Percentiles rank a stretch among this genome's conserved stretches.
Evolutionary conservation across 257 asterid genomes (phyloP).

Genomic region (Plantago major): DNA sequence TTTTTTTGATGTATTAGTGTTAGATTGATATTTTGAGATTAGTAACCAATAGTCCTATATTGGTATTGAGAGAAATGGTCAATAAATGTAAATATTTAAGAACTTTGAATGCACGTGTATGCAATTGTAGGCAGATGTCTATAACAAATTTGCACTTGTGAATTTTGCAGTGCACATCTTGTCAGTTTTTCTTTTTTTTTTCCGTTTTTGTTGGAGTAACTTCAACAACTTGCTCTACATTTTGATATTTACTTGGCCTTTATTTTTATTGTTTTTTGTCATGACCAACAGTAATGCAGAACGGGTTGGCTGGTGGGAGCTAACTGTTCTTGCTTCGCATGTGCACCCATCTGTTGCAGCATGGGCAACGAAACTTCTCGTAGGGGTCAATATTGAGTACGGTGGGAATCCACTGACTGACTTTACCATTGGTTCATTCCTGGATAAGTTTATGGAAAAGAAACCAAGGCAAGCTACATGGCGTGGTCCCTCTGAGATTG

Average conservation of each 20-base stretch:
- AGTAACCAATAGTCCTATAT: no score
- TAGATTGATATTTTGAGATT: no score
- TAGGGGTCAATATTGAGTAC: slow-evolving; percentile 80
- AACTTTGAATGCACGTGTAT: no score
- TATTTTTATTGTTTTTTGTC: no score
- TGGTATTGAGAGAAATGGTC: no score
- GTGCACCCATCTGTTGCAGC: slow-evolving; percentile 96
- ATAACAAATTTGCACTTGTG: no score
- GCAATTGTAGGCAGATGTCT: no score
- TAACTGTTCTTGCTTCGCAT: slow-evolving; percentile 67
- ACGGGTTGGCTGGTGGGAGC: slow-evolving; percentile 92
- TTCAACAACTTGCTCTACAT: neutral
- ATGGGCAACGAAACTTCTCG: slow-evolving; percentile 85
- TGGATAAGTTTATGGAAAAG: slow-evolving; percentile 97
- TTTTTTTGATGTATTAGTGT: no score
- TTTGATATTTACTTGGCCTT: neutral
- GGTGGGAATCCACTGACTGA: slow-evolving; percentile 83
- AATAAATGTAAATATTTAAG: no score
- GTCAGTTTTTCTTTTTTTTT: no score
- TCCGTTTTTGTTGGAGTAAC: no score
- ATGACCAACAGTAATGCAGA: slow-evolving; percentile 71
- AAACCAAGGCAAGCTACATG: slow-evolving; percentile 77
- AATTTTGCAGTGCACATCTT: no score
- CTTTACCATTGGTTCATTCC: slow-evolving; percentile 73
- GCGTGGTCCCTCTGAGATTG: slow-evolving; percentile 91